Base-by-base conservation (phyloP, 2,329 filamentous ascomycete species). In the Epichloe sibirici region DNA sequence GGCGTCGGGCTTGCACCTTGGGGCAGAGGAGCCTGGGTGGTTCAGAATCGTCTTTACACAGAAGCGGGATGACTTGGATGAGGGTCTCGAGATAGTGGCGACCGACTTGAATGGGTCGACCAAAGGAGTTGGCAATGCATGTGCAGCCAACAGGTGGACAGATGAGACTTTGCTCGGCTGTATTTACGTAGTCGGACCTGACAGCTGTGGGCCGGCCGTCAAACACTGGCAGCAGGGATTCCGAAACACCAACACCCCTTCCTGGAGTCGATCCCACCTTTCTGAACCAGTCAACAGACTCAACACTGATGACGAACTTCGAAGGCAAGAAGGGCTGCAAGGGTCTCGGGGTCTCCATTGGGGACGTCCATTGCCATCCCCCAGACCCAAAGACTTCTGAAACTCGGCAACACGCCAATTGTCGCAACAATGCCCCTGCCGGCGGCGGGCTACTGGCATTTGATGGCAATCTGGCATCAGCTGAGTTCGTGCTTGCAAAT, bases 1-100 rank as follows among this genome's bases (percentile, higher is more conserved):
- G 25, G 68, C 68, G 5, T 65, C 63, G 0, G 69, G 69, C 0
- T 58, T 63, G 7, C 61, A 60, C 0, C 72, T 69, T 54, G 70
- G 69, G 1, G 61, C 69, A 0, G 69, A 71, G 54, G 56, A 65
- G 56, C 59, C 63, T 0, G 69, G 68, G 0, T 70, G 67, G 68
- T 70, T 69, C 49, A 57, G 69, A 3, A 66, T 72, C 50, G 66
- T 71, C 7, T 71, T 71, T 50, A 65, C 68, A 1, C 64, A 69
- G 6, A 55, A 61, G 17, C 54, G 57, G 44, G 58, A 58, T 1
- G 66, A 23, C 23, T 53, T 72, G 7, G 57, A 63, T 4, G 54
- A 65, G 45, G 63, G 64, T 2, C 54, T 66, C 35, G 28, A 28
- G 25, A 34, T 50, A 11, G 35, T 46, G 11, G 34, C 42, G 31